Base-by-base conservation (phyloP, 225 moss, liverwort and hornwort species). In the Pseudisothecium myosuroides region DNA sequence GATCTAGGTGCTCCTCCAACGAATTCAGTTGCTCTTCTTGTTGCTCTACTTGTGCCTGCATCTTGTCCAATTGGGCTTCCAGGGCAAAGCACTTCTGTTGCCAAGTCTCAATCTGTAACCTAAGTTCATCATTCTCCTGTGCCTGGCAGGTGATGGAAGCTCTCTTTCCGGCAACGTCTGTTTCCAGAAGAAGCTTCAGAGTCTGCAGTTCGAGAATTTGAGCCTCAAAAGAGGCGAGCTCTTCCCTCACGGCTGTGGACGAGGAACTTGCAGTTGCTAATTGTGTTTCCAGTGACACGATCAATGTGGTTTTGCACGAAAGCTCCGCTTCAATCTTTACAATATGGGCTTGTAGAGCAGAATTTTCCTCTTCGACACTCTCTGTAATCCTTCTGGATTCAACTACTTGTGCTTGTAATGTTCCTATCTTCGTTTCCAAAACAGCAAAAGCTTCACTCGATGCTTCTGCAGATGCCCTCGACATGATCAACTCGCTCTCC, bases 161-260 rank as follows among this genome's bases (percentile, higher is more conserved):
- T 41, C 52, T 54, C 81, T 52, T 81, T 50, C 43, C 75, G 65
- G 87, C 85, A 61, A 87, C 81, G 19, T 92, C 85, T 62, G 59
- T 82, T 76, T 87, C 88, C 62, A 91, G 69, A 54, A 5, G 82
- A 83, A 56, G 85, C 26, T 85, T 88, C 74, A 36, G 60, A 55
- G 74, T 36, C 67, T 91, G 88, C 29, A 89, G 49, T 73, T 92
- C 80, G 60, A 50, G 81, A 45, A 90, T 85, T 88, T 90, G 89
- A 88, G 85, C n/a, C 88, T 81, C 68, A 29, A 79, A 64, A 27
- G 60, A 50, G 71, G 43, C 31, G 50, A 64, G 59, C 17, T 91
- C 75, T 58, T 43, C 59, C 64, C 63, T 92, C 72, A 37, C 47
- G 22, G 59, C 26, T 43, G 74, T 6, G 27, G 36, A 85, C 49